Evolutionary conservation across 2,329 filamentous ascomycete species (phyloP).

Genomic region (Trichoderma harzianum): DNA sequence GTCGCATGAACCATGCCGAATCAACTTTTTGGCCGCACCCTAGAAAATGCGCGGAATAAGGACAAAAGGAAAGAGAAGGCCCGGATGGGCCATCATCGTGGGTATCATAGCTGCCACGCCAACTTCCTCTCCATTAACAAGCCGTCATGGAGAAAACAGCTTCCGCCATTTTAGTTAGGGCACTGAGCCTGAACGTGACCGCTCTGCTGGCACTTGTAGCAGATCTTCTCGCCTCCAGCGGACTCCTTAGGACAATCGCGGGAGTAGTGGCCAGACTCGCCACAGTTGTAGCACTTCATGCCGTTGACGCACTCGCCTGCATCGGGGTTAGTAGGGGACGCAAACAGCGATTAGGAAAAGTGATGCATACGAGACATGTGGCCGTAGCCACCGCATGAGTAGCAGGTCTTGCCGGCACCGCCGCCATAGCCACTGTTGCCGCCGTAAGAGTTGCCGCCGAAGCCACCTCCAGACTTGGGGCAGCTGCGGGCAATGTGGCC

Average conservation of each 20-base stretch:
- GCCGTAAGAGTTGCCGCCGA: conserved; percentile 42
- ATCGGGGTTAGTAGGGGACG: conserved; percentile 23
- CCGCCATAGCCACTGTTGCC: conserved; percentile 48
- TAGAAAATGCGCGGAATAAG: conserved; percentile 22
- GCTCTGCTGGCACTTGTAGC: conserved; percentile 87
- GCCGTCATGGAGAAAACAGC: conserved; percentile 24
- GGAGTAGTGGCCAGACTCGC: conserved; percentile 89
- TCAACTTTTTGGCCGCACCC: conserved; percentile 27
- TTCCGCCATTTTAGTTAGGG: conserved; percentile 59
- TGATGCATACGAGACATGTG: conserved; percentile 78
- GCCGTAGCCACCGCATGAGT: conserved; percentile 94
- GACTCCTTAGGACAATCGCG: conserved; percentile 95
- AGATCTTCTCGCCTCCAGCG: conserved; percentile 83
- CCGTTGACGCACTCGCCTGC: conserved; percentile 90
- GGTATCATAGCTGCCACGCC: conserved; percentile 44
- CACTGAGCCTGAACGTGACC: conserved; percentile 94
- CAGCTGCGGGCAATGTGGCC: conserved; percentile 96
- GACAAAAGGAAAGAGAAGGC: conserved; percentile 24
- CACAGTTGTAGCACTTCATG: conserved; percentile 99
- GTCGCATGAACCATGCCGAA: conserved; percentile 32
- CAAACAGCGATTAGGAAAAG: neutral
- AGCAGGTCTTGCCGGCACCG: conserved; percentile 79
- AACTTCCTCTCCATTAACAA: conserved; percentile 29
- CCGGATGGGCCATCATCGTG: conserved; percentile 35
- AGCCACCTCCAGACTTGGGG: conserved; percentile 55